Percentiles rank a stretch among this genome's conserved stretches.
Evolutionary conservation across 306 rosid genomes (phyloP).

Genomic region (Cucurbita argyrosperma): DNA sequence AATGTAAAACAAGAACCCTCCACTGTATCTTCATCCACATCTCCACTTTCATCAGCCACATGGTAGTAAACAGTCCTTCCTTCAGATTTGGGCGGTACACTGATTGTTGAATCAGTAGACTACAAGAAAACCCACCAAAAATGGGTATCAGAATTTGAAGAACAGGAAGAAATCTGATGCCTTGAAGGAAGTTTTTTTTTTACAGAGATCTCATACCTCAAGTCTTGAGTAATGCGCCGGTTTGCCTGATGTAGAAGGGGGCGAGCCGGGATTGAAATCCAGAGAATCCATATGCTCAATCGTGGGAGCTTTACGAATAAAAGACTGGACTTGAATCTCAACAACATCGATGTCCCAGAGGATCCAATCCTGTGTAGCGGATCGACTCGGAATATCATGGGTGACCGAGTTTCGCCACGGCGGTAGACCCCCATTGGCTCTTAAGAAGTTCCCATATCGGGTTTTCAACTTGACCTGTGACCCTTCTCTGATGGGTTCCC

Average conservation of each 20-base stretch:
- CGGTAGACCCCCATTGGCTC: conserved; percentile 79
- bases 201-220: conserved; percentile 29
- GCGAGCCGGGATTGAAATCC: conserved; percentile 28
- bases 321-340: conserved; percentile 39
- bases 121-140: conserved; percentile 16
- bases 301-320: conserved; percentile 15
- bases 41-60: conserved; percentile 70
- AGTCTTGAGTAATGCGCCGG: conserved; percentile 25
- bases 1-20: conserved; percentile 41
- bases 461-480: conserved; percentile 48
- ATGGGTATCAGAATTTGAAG: not conserved
- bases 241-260: conserved; percentile 18
- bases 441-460: conserved; percentile 57
- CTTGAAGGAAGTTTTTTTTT: not conserved
- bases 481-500: conserved; percentile 73
- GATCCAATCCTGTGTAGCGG: conserved; percentile 76
- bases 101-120: conserved; percentile 34
- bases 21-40: conserved; percentile 41
- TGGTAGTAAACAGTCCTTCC: conserved; percentile 75
- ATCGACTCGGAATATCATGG: conserved; percentile 63
- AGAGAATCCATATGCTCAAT: conserved; percentile 49
- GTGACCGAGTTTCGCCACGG: conserved; percentile 90
- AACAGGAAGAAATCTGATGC: not conserved
- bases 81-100: conserved; percentile 35
- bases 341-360: conserved; percentile 66